A percentile compares a stretch with the other conserved stretches of the same genome.
Conservation (phyloP, 2,329 filamentous ascomycete genomes). For the Aspergillus sp. region DNA sequence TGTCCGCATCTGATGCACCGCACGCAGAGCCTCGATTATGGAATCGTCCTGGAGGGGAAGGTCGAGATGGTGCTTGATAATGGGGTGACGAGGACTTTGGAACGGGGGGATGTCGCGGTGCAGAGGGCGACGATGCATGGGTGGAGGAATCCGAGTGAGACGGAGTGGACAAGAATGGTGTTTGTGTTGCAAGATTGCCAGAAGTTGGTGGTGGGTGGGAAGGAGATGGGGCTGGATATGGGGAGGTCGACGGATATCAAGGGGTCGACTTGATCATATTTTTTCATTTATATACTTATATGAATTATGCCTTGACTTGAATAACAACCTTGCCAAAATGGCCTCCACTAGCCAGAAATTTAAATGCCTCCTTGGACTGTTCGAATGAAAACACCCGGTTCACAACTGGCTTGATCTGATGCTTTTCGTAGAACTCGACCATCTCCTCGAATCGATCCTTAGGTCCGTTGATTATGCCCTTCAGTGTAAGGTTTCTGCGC, state of each 20-base stretch:
- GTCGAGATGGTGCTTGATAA: constrained; percentile 50
- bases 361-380: constrained; percentile 49
- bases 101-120: constrained; percentile 51
- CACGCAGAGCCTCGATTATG: constrained; percentile 52
- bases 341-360: constrained; percentile 47
- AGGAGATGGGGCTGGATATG: constrained; percentile 21
- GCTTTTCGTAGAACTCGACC: constrained; percentile 28
- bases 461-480: constrained; percentile 60
- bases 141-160: constrained; percentile 47
- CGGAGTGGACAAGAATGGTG: constrained; percentile 46
- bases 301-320: constrained; percentile 27
- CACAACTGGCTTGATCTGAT: constrained; percentile 39
- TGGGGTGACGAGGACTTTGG: constrained; percentile 45
- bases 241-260: constrained; percentile 3
- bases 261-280: too few relatives aligned
- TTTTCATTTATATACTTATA: not conserved
- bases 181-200: constrained; percentile 28
- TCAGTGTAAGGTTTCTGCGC: constrained; percentile 48
- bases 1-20: constrained; percentile 47
- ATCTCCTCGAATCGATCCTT: constrained; percentile 46
- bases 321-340: constrained; percentile 56
- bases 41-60: constrained; percentile 51
- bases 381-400: constrained; percentile 52
- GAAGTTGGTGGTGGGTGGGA: constrained; percentile 16
- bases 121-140: constrained; percentile 54